Percentiles rank a stretch among this genome's conserved stretches.
Evolutionary conservation across 2,329 filamentous ascomycete genomes (phyloP).

Genomic region (Epichloe sp.): DNA sequence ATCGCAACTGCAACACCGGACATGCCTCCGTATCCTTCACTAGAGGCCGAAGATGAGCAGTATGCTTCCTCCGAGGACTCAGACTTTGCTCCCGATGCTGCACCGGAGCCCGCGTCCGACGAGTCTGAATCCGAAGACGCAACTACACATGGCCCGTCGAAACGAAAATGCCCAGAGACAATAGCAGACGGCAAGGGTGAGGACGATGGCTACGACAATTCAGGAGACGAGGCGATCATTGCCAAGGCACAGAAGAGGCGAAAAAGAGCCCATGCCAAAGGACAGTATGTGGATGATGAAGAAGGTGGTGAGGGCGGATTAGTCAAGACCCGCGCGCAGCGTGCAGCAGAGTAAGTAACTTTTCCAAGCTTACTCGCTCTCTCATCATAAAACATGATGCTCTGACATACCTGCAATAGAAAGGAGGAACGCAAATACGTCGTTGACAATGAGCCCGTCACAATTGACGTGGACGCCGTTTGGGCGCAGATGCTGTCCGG

Average conservation of each 20-base stretch:
- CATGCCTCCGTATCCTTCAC: conserved; percentile 30
- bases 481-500: conserved; percentile 53
- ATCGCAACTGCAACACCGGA: conserved; percentile 6
- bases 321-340: conserved; percentile 60
- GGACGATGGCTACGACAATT: conserved; percentile 47
- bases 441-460: conserved; percentile 44
- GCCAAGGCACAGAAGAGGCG: conserved; percentile 43
- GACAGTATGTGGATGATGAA: conserved; percentile 31
- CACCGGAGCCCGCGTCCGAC: conserved; percentile 31
- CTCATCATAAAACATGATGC: background rate
- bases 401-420: conserved; percentile 17
- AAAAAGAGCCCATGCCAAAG: conserved; percentile 30
- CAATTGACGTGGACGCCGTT: conserved; percentile 57
- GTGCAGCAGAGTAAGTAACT: conserved; percentile 45
- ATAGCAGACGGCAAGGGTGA: conserved; percentile 18
- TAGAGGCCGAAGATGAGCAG: conserved; percentile 38
- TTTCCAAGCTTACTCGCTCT: background rate
- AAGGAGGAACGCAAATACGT: conserved; percentile 44
- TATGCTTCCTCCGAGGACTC: conserved; percentile 63
- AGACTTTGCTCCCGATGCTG: conserved; percentile 53
- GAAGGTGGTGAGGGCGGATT: conserved; percentile 47
- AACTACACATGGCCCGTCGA: conserved; percentile 14
- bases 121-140: conserved; percentile 37
- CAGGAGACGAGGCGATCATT: conserved; percentile 61
- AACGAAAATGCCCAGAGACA: conserved; percentile 10